phyloP scores from a whole-genome alignment of 1,139 yeast species.

The Blastobotrys malaysiensis region DNA sequence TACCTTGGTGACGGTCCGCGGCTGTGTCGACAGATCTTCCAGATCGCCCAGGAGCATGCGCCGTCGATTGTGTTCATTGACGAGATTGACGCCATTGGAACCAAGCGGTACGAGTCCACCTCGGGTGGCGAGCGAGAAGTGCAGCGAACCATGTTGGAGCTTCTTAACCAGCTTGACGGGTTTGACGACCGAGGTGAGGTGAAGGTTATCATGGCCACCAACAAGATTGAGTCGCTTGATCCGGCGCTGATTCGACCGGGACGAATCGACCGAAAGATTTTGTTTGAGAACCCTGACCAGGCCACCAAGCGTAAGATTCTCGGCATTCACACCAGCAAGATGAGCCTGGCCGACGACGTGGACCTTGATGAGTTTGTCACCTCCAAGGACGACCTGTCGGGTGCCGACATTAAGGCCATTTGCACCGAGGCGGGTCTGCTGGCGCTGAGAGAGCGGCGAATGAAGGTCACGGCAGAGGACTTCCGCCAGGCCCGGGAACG shows the following conservation, averaged over 20 bases:
- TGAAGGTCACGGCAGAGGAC: slow-evolving; percentile 96
- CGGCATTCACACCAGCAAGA: slow-evolving; percentile 88
- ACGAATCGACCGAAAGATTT: slow-evolving; percentile 93
- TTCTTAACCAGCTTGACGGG: slow-evolving; percentile 94
- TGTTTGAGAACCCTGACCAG: slow-evolving; percentile 94
- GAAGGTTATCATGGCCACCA: slow-evolving; percentile 98
- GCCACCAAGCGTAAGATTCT: slow-evolving; percentile 90
- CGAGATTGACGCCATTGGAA: slow-evolving; percentile 98
- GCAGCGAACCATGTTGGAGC: slow-evolving; percentile 97
- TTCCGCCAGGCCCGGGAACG: slow-evolving; percentile 94
- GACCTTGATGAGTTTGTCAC: slow-evolving; percentile 86
- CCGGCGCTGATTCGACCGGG: slow-evolving; percentile 99
- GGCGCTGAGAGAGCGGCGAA: slow-evolving; percentile 95
- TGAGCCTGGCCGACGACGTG: slow-evolving; percentile 85
- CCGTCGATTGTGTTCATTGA: slow-evolving; percentile 98
- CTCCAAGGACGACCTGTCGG: slow-evolving; percentile 90
- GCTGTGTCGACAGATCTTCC: slow-evolving; percentile 88
- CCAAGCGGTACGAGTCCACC: slow-evolving; percentile 91
- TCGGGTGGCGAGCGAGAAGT: slow-evolving; percentile 98
- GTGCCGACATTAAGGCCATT: slow-evolving; percentile 98
- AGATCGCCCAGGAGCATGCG: slow-evolving; percentile 94
- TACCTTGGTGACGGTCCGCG: slow-evolving; percentile 98
- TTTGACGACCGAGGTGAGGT: slow-evolving; percentile 98
- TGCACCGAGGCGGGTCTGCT: slow-evolving; percentile 97
- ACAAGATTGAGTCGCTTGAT: slow-evolving; percentile 89